phyloP scores from a whole-genome alignment of 768 basidiomycete species.

The Boletus tylopilopsis region DNA sequence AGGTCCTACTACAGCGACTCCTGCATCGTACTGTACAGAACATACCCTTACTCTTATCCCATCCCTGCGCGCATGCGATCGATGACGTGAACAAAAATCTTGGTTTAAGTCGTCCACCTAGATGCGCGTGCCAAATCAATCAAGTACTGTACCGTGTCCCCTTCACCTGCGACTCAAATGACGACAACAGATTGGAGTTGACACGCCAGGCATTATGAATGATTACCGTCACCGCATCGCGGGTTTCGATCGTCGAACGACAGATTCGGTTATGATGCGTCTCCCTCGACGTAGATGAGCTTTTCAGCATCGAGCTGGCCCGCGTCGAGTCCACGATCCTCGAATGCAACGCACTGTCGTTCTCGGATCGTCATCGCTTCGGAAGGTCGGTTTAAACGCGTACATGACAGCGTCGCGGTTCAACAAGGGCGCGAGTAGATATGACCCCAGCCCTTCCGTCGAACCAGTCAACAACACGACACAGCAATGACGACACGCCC shows the following conservation, averaged over 20 bases:
- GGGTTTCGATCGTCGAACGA: conserved; percentile 26
- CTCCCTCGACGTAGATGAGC: conserved; percentile 30
- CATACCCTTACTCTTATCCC: conserved; percentile 10
- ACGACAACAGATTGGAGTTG: conserved; percentile 48
- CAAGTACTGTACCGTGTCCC: conserved; percentile 31
- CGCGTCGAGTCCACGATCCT: conserved; percentile 25
- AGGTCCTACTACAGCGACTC: conserved; percentile 27
- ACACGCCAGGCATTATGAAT: conserved; percentile 48
- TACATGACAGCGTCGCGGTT: conserved; percentile 25
- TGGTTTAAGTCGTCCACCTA: conserved; percentile 19
- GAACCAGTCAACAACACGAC: conserved; percentile 32
- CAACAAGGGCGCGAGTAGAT: conserved; percentile 37
- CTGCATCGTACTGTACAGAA: conserved; percentile 26
- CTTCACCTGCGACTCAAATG: conserved; percentile 30
- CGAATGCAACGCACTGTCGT: conserved; percentile 22
- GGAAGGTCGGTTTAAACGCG: conserved; percentile 26
- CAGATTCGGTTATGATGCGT: conserved; percentile 18
- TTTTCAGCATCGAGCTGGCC: conserved; percentile 21
- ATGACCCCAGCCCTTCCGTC: conserved; percentile 34
- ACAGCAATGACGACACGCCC: conserved; percentile 2
- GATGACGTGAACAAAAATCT: conserved; percentile 42
- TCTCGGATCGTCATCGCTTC: conserved; percentile 3
- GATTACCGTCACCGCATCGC: conserved; percentile 32
- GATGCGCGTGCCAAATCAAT: conserved; percentile 28
- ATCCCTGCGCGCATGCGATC: conserved; percentile 25